phyloP scores from a whole-genome alignment of 2,329 filamentous ascomycete species.

The Myriosclerotinia curreyana region DNA sequence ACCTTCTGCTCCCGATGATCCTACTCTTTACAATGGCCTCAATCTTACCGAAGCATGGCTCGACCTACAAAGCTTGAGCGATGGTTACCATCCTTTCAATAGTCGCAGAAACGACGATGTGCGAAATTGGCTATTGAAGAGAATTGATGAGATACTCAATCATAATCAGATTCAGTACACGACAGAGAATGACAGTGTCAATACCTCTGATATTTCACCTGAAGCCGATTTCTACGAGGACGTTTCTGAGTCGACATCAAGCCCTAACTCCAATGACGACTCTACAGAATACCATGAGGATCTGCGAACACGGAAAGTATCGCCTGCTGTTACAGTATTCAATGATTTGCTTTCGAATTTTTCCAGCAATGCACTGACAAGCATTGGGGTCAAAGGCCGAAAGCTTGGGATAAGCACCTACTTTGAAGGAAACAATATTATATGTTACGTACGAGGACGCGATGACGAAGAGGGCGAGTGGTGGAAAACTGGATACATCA shows the following conservation, averaged over 20 bases:
- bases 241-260: slow-evolving; percentile 3
- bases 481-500: slow-evolving; percentile 54
- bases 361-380: slow-evolving; percentile 57
- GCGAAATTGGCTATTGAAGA: slow-evolving; percentile 68
- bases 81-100: slow-evolving; percentile 83
- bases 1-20: slow-evolving; percentile 58
- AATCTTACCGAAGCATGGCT: slow-evolving; percentile 84
- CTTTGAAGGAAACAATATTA: slow-evolving; percentile 89
- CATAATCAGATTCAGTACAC: slow-evolving; percentile 54
- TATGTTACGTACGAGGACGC: slow-evolving; percentile 83
- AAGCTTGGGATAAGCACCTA: slow-evolving; percentile 57
- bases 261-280: slow-evolving; percentile 22
- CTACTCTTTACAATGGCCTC: slow-evolving; percentile 58
- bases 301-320: slow-evolving; percentile 22
- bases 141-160: slow-evolving; percentile 67
- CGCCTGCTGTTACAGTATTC: slow-evolving; percentile 62
- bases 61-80: slow-evolving; percentile 74
- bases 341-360: slow-evolving; percentile 78
- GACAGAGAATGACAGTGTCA: slow-evolving; percentile 39
- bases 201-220: background rate
- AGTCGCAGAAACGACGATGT: slow-evolving; percentile 78
- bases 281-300: slow-evolving; percentile 25
- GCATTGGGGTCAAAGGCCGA: slow-evolving; percentile 39
- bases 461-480: slow-evolving; percentile 70
- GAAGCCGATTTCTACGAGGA: background rate